phyloP scores from a whole-genome alignment of 176 grass and related monocot species.

The Cenchrus purpureus region DNA sequence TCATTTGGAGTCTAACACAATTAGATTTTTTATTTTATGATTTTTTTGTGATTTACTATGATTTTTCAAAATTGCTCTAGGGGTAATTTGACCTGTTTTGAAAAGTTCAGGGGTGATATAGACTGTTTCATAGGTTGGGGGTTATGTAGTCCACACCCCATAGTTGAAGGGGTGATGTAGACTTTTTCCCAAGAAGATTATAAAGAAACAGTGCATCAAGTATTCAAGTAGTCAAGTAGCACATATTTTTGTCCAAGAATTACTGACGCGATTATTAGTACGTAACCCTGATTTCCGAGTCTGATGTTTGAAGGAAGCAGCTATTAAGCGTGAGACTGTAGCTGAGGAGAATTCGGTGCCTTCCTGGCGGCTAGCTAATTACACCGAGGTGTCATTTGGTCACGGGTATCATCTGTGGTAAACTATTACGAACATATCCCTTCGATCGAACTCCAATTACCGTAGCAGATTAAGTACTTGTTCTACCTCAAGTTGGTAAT shows the following conservation, averaged over 20 bases:
- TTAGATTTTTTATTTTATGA: too few relatives aligned
- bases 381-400: background rate
- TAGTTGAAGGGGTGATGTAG: too few relatives aligned
- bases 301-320: background rate
- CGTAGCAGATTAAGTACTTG: background rate
- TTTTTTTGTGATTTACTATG: too few relatives aligned
- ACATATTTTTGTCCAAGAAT: background rate
- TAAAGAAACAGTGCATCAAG: too few relatives aligned
- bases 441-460: conserved; percentile 1
- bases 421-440: background rate
- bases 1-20: too few relatives aligned
- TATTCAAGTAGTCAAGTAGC: background rate
- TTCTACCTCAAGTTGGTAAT: background rate
- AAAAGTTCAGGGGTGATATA: too few relatives aligned
- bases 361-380: background rate
- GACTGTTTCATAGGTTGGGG: too few relatives aligned
- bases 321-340: background rate
- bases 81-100: too few relatives aligned
- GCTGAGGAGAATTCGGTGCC: background rate
- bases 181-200: too few relatives aligned
- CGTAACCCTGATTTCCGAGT: background rate
- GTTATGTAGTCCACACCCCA: too few relatives aligned
- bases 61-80: too few relatives aligned
- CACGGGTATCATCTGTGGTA: background rate
- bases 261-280: background rate